Evolutionary conservation across 176 grass and related monocot species (phyloP).

Genomic region (Eragrostis curvula): DNA sequence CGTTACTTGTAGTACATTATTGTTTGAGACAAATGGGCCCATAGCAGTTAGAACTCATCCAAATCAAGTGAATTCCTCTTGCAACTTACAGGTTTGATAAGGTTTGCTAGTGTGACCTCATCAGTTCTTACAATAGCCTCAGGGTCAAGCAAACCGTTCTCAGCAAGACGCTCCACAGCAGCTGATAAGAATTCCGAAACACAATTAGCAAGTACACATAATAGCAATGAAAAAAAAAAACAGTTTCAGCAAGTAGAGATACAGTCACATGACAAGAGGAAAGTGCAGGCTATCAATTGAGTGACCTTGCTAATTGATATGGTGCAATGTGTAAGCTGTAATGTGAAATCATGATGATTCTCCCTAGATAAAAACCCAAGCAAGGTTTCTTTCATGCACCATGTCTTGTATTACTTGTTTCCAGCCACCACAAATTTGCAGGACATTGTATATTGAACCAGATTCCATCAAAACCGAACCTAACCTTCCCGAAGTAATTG

Average conservation of each 20-base stretch:
- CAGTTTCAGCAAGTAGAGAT: not conserved
- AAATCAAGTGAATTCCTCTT: not conserved
- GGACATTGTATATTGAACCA: not conserved
- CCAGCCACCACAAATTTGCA: not conserved
- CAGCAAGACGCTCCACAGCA: slow-evolving; percentile 80
- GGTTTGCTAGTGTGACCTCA: slow-evolving; percentile 65
- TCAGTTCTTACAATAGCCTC: slow-evolving; percentile 79
- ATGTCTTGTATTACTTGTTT: not conserved
- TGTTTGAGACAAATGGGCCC: not conserved
- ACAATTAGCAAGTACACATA: slow-evolving; percentile 29
- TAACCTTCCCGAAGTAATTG: not conserved
- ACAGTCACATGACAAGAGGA: not conserved
- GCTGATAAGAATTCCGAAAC: slow-evolving; percentile 60
- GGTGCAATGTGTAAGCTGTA: not conserved
- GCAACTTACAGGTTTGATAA: slow-evolving; percentile 90
- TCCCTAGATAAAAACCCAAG: not conserved
- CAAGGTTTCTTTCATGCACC: not conserved
- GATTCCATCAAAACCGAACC: not conserved
- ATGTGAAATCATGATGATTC: not conserved
- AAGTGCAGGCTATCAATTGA: not conserved
- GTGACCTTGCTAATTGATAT: not conserved
- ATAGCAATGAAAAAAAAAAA: not conserved
- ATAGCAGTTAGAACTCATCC: slow-evolving; percentile 12
- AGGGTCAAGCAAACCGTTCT: slow-evolving; percentile 81
- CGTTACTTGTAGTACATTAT: slow-evolving; percentile 3